Conservation (phyloP, 371 early-diverging fungal genomes). For the Enteropsectra breve region DNA sequence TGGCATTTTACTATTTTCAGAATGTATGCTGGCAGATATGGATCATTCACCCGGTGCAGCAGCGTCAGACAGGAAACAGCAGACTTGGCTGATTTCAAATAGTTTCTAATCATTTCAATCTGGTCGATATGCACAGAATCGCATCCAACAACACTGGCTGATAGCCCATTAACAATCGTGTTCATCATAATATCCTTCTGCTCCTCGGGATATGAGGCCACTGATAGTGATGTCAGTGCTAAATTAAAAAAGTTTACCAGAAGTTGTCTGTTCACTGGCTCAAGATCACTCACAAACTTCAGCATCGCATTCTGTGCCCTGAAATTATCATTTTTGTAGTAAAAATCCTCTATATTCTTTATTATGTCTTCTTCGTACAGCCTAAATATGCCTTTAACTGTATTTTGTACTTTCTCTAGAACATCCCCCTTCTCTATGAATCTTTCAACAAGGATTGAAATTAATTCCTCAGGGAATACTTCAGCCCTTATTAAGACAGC, state of each 20-base stretch:
- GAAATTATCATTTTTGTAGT: constrained; percentile 46
- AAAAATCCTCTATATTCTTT: constrained; percentile 46
- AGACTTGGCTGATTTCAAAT: constrained; percentile 11
- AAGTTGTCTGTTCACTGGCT: constrained; percentile 3
- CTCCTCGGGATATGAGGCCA: constrained; percentile 22
- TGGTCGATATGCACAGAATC: constrained; percentile 1
- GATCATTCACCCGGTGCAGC: background rate
- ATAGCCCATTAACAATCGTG: constrained; percentile 25
- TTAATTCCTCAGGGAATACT: constrained; percentile 35
- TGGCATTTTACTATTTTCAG: constrained; percentile 8
- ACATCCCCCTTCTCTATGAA: constrained; percentile 34
- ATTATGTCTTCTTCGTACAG: constrained; percentile 24
- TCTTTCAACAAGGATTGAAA: constrained; percentile 36
- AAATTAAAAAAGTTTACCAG: constrained; percentile 23
- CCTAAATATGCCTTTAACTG: constrained; percentile 5
- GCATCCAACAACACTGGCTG: background rate
- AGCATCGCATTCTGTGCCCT: constrained; percentile 23
- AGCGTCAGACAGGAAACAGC: background rate
- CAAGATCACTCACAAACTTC: constrained; percentile 25
- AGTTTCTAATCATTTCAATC: background rate
- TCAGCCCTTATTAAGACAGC: constrained; percentile 22
- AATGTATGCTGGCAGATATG: background rate
- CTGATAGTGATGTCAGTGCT: constrained; percentile 8
- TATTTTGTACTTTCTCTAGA: constrained; percentile 14
- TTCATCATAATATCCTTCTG: constrained; percentile 29